A percentile compares a stretch with the other conserved stretches of the same genome.
Conservation (phyloP, 495 filamentous ascomycete species). For the Amniculicola lignicola region DNA sequence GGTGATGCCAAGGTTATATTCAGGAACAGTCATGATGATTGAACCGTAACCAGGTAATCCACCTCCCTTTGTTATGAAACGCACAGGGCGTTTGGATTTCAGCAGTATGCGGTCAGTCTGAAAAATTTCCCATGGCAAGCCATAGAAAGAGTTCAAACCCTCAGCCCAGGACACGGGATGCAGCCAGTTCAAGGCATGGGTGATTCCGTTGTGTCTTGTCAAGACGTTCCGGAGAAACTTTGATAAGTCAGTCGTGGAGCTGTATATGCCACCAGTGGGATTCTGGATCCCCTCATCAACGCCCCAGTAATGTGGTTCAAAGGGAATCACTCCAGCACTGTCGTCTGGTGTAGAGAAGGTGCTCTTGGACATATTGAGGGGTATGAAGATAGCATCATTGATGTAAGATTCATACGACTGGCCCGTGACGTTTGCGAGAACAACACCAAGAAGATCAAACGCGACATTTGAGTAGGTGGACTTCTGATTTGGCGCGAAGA, state of each 20-base stretch:
- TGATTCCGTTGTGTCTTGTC: slow-evolving; percentile 41
- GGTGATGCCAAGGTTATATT: slow-evolving; percentile 41
- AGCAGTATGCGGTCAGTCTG: slow-evolving; percentile 34
- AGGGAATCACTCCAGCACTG: slow-evolving; percentile 37
- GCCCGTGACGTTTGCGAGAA: slow-evolving; percentile 35
- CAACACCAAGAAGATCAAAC: slow-evolving; percentile 40
- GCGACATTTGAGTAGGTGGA: slow-evolving; percentile 40
- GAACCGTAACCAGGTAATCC: slow-evolving; percentile 37
- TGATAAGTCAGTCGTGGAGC: slow-evolving; percentile 35
- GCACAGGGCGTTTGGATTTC: slow-evolving; percentile 33
- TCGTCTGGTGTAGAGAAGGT: slow-evolving; percentile 35
- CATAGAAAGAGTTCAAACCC: slow-evolving; percentile 37
- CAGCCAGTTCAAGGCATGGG: slow-evolving; percentile 38
- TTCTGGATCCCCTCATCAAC: slow-evolving; percentile 35
- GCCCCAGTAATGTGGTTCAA: slow-evolving; percentile 37
- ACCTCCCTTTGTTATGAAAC: slow-evolving; percentile 39
- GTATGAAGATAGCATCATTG: slow-evolving; percentile 36
- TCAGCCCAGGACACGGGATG: slow-evolving; percentile 29
- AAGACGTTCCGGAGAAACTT: slow-evolving; percentile 38
- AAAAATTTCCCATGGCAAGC: slow-evolving; percentile 43
- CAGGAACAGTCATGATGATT: slow-evolving; percentile 34
- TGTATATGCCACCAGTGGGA: slow-evolving; percentile 42
- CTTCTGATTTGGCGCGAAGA: slow-evolving; percentile 41
- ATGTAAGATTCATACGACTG: slow-evolving; percentile 37
- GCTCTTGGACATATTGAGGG: slow-evolving; percentile 35